Conservation (phyloP, 2,329 filamentous ascomycete species). For the Hypoxylon sp. region DNA sequence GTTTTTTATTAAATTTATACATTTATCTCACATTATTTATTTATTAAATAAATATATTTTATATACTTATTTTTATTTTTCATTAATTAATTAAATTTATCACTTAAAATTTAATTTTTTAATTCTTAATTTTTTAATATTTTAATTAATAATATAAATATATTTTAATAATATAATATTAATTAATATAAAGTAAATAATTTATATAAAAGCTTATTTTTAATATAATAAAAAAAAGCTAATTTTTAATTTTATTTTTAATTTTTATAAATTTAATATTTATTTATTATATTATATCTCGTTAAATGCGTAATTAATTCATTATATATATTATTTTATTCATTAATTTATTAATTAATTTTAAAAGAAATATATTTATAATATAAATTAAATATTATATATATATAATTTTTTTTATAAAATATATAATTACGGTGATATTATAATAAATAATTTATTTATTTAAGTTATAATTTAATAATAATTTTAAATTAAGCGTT, state of each 20-base stretch:
- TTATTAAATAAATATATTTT: neutral
- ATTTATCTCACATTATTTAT: neutral
- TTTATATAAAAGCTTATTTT: neutral
- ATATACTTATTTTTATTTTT: no score
- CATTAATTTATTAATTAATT: neutral
- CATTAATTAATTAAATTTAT: neutral
- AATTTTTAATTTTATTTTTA: neutral
- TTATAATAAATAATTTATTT: neutral
- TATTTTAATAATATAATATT: neutral
- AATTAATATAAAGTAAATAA: neutral
- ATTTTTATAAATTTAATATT: neutral
- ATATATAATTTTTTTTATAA: no score
- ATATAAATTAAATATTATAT: neutral
- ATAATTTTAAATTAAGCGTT: neutral
- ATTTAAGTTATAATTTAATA: neutral
- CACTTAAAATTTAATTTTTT: neutral
- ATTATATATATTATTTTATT: no score
- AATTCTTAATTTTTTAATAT: neutral
- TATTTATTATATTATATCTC: neutral
- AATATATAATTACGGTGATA: no score
- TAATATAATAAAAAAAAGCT: neutral
- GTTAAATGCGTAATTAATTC: neutral
- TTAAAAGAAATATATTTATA: neutral
- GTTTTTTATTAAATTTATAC: neutral
- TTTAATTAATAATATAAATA: neutral